Conservation (phyloP, 768 basidiomycete species). For the Hydnum rufescens region DNA sequence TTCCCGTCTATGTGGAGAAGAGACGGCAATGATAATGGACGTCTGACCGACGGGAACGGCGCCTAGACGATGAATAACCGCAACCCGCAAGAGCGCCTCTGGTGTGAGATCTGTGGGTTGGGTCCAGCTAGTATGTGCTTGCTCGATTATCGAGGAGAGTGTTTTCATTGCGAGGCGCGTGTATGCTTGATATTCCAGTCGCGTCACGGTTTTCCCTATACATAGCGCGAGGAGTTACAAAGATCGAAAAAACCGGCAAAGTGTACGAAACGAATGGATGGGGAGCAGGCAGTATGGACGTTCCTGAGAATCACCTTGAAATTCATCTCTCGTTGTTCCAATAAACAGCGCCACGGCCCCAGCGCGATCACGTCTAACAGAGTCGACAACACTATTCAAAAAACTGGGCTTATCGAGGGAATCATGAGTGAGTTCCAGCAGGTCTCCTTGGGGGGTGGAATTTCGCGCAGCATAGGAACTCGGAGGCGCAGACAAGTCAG, state of each 20-base stretch:
- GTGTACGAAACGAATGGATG: no score
- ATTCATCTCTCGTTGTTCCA: slow-evolving; percentile 72
- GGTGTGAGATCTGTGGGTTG: neutral
- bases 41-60: slow-evolving; percentile 44
- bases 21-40: slow-evolving; percentile 71
- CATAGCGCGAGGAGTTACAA: neutral
- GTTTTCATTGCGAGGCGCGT: slow-evolving; percentile 64
- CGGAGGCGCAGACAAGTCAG: no score
- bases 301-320: slow-evolving; percentile 40
- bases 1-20: slow-evolving; percentile 66
- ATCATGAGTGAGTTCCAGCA: slow-evolving; percentile 38
- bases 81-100: slow-evolving; percentile 28
- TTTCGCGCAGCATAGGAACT: neutral
- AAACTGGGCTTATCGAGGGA: slow-evolving; percentile 30
- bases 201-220: slow-evolving; percentile 47
- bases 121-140: slow-evolving; percentile 17
- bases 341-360: slow-evolving; percentile 64
- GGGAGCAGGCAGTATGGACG: no score
- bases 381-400: slow-evolving; percentile 27
- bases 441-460: slow-evolving; percentile 24
- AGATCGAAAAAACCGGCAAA: no score
- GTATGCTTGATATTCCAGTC: slow-evolving; percentile 69
- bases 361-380: slow-evolving; percentile 40
- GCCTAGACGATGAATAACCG: slow-evolving; percentile 61
- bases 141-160: slow-evolving; percentile 37